phyloP scores from a whole-genome alignment of 2,329 filamentous ascomycete genomes.

The Aspergillus versicolor region DNA sequence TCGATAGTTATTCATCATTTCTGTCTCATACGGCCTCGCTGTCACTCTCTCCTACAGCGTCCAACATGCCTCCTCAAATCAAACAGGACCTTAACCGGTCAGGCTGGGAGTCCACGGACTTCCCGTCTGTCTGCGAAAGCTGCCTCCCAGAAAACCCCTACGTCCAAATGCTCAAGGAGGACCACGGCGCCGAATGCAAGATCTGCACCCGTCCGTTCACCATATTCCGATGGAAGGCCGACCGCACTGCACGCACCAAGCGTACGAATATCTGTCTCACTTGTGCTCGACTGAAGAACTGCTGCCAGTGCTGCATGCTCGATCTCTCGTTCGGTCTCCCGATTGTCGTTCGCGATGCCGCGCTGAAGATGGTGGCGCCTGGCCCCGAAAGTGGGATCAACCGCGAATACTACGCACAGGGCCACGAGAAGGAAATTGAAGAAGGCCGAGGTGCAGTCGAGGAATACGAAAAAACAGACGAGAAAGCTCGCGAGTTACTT shows the following conservation, averaged over 20 bases:
- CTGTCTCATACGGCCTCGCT: background rate
- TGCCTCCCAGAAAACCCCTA: constrained; percentile 96
- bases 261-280: constrained; percentile 94
- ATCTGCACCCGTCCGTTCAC: constrained; percentile 93
- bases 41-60: background rate
- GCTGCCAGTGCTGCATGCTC: constrained; percentile 98
- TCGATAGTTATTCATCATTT: background rate
- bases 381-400: constrained; percentile 92
- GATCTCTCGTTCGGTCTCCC: constrained; percentile 94
- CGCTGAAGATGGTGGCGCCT: constrained; percentile 95
- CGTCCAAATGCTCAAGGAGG: constrained; percentile 98
- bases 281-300: constrained; percentile 96
- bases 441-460: constrained; percentile 83
- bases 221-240: constrained; percentile 90
- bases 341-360: constrained; percentile 91
- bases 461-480: constrained; percentile 94
- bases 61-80: constrained; percentile 72
- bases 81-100: constrained; percentile 94
- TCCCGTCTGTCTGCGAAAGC: constrained; percentile 66
- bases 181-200: constrained; percentile 85
- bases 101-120: constrained; percentile 78
- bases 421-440: constrained; percentile 93
- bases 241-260: constrained; percentile 87
- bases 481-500: constrained; percentile 88
- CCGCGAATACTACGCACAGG: constrained; percentile 95